Base-by-base conservation (phyloP, 164 flowering plant genomes). In the Saururus chinensis region DNA sequence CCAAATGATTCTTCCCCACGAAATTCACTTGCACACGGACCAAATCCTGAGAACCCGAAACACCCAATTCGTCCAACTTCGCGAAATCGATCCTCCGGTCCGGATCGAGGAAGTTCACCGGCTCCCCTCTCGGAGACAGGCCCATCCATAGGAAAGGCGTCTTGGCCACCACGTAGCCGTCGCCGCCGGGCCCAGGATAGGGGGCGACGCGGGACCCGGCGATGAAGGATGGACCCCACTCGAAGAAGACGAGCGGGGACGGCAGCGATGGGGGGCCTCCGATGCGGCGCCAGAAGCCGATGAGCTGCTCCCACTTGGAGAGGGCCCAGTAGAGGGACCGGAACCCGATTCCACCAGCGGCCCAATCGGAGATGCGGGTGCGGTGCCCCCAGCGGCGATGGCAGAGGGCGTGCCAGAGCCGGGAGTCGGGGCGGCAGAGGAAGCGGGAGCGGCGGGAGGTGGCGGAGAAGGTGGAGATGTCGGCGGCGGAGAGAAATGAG, bases 241-340 rank as follows among this genome's bases (percentile, higher is more conserved):
- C 97, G 69, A 92, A 88, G 77, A 81, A 80, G 10, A 89, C 72
- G 87, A 71, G 54, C 80, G 77, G 41, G 42, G 45, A n/a, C 21
- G 21, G 9, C 9, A n/a, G n/a, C n/a, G n/a, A n/a, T n/a, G 52
- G 30, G 0, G 19, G 40, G 1, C 48, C 59, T 10, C 82, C 89
- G 65, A 77, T 71, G 5, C 84, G 79, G 57, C 96, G 86, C 96
- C 97, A 90, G 75, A 93, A 82, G 0, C 98, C 97, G 42, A 93
- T 84, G 45, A 92, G 75, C 53, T 76, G 71, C n/a, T 86, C 96
- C 75, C 77, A 85, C 17, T 78, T 67, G 52, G 51, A 42, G 14
- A 92, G 85, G 53, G 82, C 80, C 30, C 60, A 66, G 78, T 84
- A 92, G 65, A 92, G 83, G 41, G 68, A 68, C 51, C 67, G 74